These are phyloP conservation scores for Xerocomellus amylosporus DNA, from an alignment of 768 basidiomycete species.

Conservation along the genomic window DNA sequence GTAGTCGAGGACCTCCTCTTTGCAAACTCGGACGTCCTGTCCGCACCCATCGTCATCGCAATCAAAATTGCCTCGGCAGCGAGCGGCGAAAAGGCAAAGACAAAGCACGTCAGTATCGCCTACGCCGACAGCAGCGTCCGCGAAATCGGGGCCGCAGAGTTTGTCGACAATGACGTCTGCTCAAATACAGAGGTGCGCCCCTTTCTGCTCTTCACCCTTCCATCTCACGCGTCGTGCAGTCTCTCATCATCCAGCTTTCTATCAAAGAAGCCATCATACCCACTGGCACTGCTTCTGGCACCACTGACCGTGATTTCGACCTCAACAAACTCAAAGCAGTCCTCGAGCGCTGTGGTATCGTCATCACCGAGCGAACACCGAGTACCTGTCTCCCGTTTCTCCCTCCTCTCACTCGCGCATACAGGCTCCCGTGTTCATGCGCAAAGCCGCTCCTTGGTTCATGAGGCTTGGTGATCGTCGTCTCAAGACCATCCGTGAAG, in stretches of 20 bases:
- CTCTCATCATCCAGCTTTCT: slow-evolving; percentile 90
- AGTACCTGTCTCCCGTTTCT: slow-evolving; percentile 40
- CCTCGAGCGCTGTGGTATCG: slow-evolving; percentile 86
- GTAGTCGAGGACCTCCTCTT: slow-evolving; percentile 86
- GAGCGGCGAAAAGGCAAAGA: slow-evolving; percentile 53
- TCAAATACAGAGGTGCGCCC: slow-evolving; percentile 84
- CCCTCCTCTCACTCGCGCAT: not conserved
- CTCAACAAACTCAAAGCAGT: slow-evolving; percentile 82
- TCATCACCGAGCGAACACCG: slow-evolving; percentile 86
- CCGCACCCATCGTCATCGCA: slow-evolving; percentile 87
- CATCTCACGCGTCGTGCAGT: slow-evolving; percentile 44
- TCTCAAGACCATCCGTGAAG: slow-evolving; percentile 28
- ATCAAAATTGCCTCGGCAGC: slow-evolving; percentile 69
- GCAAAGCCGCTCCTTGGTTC: slow-evolving; percentile 29
- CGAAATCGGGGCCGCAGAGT: slow-evolving; percentile 86
- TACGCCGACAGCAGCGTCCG: slow-evolving; percentile 89
- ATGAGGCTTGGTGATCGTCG: slow-evolving; percentile 29
- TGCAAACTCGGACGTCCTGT: slow-evolving; percentile 68
- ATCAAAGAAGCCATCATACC: slow-evolving; percentile 94
- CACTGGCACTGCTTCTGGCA: slow-evolving; percentile 67
- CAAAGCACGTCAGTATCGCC: slow-evolving; percentile 77
- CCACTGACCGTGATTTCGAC: slow-evolving; percentile 82
- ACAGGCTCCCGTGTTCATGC: slow-evolving; percentile 49
- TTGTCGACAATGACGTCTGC: slow-evolving; percentile 91
- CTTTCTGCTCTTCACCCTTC: not conserved